phyloP scores from a whole-genome alignment of 2,329 filamentous ascomycete genomes.

The Penicillium sp. region DNA sequence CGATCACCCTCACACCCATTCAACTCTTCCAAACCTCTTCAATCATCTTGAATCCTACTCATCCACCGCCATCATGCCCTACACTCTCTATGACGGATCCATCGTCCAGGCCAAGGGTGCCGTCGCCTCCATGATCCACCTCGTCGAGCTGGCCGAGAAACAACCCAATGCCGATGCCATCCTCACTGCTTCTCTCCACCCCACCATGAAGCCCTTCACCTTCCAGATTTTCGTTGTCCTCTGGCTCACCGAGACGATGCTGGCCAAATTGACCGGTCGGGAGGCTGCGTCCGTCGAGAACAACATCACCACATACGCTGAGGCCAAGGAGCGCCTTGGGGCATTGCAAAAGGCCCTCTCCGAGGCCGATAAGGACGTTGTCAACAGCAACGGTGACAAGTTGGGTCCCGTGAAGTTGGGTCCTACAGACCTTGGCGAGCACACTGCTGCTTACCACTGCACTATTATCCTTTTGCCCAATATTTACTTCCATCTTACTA shows the following conservation, averaged over 20 bases:
- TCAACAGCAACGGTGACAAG: conserved; percentile 18
- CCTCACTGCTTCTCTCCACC: conserved; percentile 14
- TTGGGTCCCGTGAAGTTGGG: conserved; percentile 15
- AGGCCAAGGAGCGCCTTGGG: conserved; percentile 24
- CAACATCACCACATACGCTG: conserved; percentile 18
- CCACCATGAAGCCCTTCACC: conserved; percentile 21
- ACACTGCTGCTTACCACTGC: conserved; percentile 11
- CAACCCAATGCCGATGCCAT: conserved; percentile 11
- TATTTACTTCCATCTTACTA: conserved; percentile 22
- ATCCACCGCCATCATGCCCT: conserved; percentile 2
- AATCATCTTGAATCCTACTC: neutral
- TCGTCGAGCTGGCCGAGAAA: conserved; percentile 24
- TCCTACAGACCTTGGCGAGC: conserved; percentile 1
- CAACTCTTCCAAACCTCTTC: too few relatives aligned
- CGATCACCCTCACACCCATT: too few relatives aligned
- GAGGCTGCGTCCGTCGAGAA: conserved; percentile 17
- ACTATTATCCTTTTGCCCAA: conserved; percentile 18
- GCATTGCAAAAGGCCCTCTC: conserved; percentile 16
- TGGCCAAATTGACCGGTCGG: conserved; percentile 24
- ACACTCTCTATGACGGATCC: conserved; percentile 28
- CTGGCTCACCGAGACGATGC: conserved; percentile 24
- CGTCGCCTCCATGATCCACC: conserved; percentile 24
- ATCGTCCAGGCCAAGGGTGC: conserved; percentile 18
- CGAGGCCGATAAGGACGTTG: conserved; percentile 27
- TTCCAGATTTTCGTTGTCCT: conserved; percentile 25